Conservation (phyloP, 1,284 basidiomycete genomes). For the Neonothopanus nambi region DNA sequence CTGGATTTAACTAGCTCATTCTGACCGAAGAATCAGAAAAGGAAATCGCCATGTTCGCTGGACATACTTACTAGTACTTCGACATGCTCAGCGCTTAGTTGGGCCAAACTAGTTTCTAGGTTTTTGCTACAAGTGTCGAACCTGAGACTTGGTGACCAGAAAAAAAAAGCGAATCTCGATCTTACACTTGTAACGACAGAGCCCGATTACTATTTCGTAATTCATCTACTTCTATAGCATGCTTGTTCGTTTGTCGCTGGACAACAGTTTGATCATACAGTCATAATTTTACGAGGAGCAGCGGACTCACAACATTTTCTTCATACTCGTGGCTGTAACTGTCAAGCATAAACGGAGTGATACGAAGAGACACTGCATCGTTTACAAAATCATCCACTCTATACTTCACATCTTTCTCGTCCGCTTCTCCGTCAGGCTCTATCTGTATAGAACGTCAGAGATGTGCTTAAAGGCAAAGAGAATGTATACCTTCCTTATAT, state of each 20-base stretch:
- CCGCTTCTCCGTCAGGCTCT: slow-evolving; percentile 29
- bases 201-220: slow-evolving; percentile 77
- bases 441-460: slow-evolving; percentile 24
- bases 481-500: slow-evolving; percentile 58
- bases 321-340: slow-evolving; percentile 87
- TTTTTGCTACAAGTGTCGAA: slow-evolving; percentile 54
- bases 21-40: slow-evolving; percentile 37
- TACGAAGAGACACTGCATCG: slow-evolving; percentile 80
- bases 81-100: slow-evolving; percentile 81
- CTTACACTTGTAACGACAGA: slow-evolving; percentile 80
- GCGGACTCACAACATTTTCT: slow-evolving; percentile 49
- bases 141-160: not conserved
- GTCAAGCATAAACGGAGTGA: slow-evolving; percentile 92
- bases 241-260: slow-evolving; percentile 69
- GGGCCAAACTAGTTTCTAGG: slow-evolving; percentile 75
- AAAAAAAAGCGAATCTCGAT: slow-evolving; percentile 18
- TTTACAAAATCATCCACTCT: slow-evolving; percentile 80
- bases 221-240: slow-evolving; percentile 79
- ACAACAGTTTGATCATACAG: slow-evolving; percentile 35
- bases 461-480: slow-evolving; percentile 2
- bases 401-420: slow-evolving; percentile 44
- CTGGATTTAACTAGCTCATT: slow-evolving; percentile 89
- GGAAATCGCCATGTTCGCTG: not conserved
- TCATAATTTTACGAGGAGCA: not conserved
- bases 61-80: slow-evolving; percentile 57